A percentile compares a stretch with the other conserved stretches of the same genome.
These are phyloP conservation scores for Leccinum pachyderme DNA, from an alignment of 1,284 basidiomycete genomes.

Conservation along the genomic window DNA sequence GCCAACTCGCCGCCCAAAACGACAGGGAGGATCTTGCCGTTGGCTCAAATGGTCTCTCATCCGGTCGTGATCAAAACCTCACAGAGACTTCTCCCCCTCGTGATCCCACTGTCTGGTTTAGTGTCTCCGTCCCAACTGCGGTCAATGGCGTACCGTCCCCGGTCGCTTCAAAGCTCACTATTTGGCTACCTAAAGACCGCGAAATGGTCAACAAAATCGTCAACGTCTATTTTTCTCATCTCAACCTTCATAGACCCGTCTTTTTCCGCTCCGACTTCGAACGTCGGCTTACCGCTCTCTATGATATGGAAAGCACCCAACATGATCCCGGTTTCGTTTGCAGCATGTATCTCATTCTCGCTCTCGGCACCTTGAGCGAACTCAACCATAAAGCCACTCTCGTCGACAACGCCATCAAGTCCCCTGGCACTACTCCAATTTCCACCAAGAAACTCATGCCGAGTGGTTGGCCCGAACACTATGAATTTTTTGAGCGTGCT, in stretches of 20 bases:
- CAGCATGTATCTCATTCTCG: constrained; percentile 71
- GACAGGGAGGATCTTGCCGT: constrained; percentile 75
- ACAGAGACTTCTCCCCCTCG: constrained; percentile 57
- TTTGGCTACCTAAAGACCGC: constrained; percentile 76
- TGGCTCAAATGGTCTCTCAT: constrained; percentile 63
- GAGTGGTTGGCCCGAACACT: constrained; percentile 72
- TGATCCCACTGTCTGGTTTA: constrained; percentile 58
- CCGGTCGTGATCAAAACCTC: constrained; percentile 63
- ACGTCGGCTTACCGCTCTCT: constrained; percentile 59
- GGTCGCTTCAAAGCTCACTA: constrained; percentile 39
- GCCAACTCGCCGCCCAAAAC: constrained; percentile 45
- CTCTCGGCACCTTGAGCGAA: constrained; percentile 77
- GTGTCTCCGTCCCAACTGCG: constrained; percentile 48
- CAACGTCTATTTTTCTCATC: constrained; percentile 67
- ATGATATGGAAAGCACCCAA: constrained; percentile 47
- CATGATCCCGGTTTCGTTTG: constrained; percentile 77
- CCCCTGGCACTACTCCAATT: constrained; percentile 30
- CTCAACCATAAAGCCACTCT: constrained; percentile 62
- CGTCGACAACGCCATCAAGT: constrained; percentile 34
- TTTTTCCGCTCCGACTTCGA: constrained; percentile 66
- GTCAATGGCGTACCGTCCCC: constrained; percentile 37
- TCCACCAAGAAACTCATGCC: constrained; percentile 62
- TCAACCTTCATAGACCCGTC: constrained; percentile 76
- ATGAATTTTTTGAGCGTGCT: constrained; percentile 78
- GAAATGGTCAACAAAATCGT: constrained; percentile 59